Base-by-base conservation (phyloP, 2,329 filamentous ascomycete species). In the Aureobasidium sp. region DNA sequence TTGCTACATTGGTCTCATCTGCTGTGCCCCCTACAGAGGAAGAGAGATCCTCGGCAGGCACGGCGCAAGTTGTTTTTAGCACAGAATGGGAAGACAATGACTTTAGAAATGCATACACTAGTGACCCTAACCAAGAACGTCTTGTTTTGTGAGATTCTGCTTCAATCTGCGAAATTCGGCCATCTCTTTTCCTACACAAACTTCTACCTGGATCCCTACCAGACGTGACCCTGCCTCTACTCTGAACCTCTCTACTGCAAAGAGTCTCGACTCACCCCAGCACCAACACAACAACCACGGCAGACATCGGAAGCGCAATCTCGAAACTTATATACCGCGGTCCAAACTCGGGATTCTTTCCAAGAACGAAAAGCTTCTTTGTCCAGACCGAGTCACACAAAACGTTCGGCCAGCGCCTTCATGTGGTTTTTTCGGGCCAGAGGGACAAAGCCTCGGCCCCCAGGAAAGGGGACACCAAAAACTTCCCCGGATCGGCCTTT, bases 401-500 rank as follows among this genome's bases (percentile, higher is more conserved):
- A 50, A n/a, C 29, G 27, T n/a, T 22, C 24, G n/a, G n/a, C 27
- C 40, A 14, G 27, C 27, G 27, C 27, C 5, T 45, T 47, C 42
- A 48, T 48, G 42, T 48, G 19, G 29, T 31, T 29, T 17, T 47
- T 58, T 47, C 42, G 57, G 35, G 45, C 57, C 39, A 40, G 45
- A 50, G 57, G 56, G 40, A 42, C 31, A 24, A 40, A 40, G 45
- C 57, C 45, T 60, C 57, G 57, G 57, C 17, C 19, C 27, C 15
- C 19, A 48, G 27, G 11, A 31, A 31, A 17, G n/a, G 24, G 24
- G 4, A 24, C 24, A 24, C 24, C 24, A 19, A 19, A 27, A 27
- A 6, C 22, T 59, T 59, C 56, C 56, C 56, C 56, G 42, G 57
- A 60, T 50, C 57, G 57, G 35, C 45, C 35, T 60, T 60, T 60